Base-by-base conservation (phyloP, 768 basidiomycete genomes). In the Boletus rubescentipes region DNA sequence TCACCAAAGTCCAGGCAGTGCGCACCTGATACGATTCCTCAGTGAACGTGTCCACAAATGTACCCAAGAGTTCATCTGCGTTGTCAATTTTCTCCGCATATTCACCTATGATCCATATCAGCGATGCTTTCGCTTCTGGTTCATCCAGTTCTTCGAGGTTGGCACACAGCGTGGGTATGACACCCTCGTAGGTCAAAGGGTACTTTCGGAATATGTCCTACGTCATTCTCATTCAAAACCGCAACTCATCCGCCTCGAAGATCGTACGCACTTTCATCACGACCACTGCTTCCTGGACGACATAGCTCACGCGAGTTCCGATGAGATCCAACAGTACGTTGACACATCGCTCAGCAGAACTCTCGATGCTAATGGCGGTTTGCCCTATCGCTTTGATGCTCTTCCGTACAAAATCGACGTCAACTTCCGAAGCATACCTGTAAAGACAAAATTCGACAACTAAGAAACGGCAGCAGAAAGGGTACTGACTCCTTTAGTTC, bases 31-130 rank as follows among this genome's bases (percentile, higher is more conserved):
- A 92, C 8, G 90, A 86, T 72, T 99, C 97, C 64, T 99, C 97
- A 29, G 81, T 87, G 74, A 98, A 98, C 3, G 87, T 79, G 51
- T 96, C 92, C 20, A 99, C 89, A 68, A 97, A 98, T 46, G 89
- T 87, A 14, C 84, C 81, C 60, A 98, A 76, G 21, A 99, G 78
- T 62, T 98, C 95, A 67, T 91, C 93, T 4, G 96, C 94, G 59
- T 99, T 99, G 61, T 95, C 93, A 59, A 98, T 98, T 75, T 93
- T 96, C 71, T 89, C 89, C 4, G 96, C 94, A 63, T 99, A 98
- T 74, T 98, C 94, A 52, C 96, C 96, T 61, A 98, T 94, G 63
- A 99, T 98, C 96, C 97, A 99, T 68, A 99, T 98, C 46, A 99
- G 77, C 3, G 95, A 95, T 1, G 95, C 92, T 67, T 98, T 98